phyloP scores from a whole-genome alignment of 176 grass and related monocot genomes.

The Oryza rufipogon region DNA sequence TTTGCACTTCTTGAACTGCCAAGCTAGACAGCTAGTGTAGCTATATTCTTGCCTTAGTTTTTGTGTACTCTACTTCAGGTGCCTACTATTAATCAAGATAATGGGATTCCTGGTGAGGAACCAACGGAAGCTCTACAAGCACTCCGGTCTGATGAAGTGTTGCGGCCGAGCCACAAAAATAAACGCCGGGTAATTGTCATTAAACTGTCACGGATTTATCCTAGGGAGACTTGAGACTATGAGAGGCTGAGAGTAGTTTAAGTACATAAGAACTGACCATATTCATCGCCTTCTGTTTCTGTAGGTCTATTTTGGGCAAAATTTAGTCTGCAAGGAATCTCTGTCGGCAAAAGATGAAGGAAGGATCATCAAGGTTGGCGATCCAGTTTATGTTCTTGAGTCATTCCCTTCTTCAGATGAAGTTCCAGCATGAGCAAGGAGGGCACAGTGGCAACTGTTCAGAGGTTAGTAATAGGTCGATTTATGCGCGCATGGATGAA shows the following conservation, averaged over 20 bases:
- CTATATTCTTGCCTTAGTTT: neutral
- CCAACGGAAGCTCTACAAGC: constrained; percentile 78
- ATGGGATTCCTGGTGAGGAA: constrained; percentile 54
- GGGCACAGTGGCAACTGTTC: neutral
- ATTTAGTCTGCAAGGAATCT: constrained; percentile 79
- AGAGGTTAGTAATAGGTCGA: neutral
- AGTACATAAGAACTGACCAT: neutral
- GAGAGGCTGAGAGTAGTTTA: neutral
- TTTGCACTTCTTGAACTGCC: too few relatives aligned
- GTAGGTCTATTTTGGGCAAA: constrained; percentile 85
- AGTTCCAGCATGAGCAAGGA: constrained; percentile 49
- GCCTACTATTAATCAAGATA: constrained; percentile 78
- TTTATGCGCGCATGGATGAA: neutral
- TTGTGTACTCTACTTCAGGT: constrained; percentile 53
- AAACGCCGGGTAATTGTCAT: constrained; percentile 50
- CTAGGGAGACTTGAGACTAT: neutral
- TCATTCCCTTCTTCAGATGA: constrained; percentile 55
- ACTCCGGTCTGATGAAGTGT: constrained; percentile 67
- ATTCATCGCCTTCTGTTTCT: constrained; percentile 23
- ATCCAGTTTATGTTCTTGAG: constrained; percentile 62
- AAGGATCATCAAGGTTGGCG: constrained; percentile 59
- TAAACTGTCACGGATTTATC: neutral
- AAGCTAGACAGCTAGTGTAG: too few relatives aligned
- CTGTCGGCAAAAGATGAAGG: constrained; percentile 34
- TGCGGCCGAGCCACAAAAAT: constrained; percentile 61